phyloP scores from a whole-genome alignment of 2,329 filamentous ascomycete species.

The Corynespora cassiicola region DNA sequence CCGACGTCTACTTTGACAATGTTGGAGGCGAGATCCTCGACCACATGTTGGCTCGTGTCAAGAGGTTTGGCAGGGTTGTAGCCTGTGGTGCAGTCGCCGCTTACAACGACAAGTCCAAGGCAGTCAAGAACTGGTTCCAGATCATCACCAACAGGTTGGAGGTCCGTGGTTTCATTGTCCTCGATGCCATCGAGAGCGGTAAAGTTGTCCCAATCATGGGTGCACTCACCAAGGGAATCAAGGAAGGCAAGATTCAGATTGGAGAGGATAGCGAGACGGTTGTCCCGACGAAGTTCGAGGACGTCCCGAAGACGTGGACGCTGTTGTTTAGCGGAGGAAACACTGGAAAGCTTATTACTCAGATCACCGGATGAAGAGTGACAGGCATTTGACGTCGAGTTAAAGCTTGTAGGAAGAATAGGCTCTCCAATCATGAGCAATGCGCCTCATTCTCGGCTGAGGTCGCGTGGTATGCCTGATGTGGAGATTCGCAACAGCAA shows the following conservation, averaged over 20 bases:
- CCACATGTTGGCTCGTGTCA: conserved; percentile 52
- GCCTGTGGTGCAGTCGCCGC: conserved; percentile 52
- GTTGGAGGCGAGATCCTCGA: conserved; percentile 58
- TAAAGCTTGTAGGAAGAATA: too few relatives aligned
- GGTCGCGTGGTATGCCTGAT: too few relatives aligned
- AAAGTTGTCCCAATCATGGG: conserved; percentile 32
- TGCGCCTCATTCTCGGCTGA: too few relatives aligned
- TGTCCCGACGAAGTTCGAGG: conserved; percentile 55
- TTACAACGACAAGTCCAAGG: conserved; percentile 47
- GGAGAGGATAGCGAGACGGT: conserved; percentile 56
- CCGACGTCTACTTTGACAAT: conserved; percentile 61
- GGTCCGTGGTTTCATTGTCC: conserved; percentile 53
- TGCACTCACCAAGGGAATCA: conserved; percentile 31
- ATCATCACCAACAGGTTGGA: conserved; percentile 50
- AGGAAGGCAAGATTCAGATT: conserved; percentile 56
- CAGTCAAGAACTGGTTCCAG: conserved; percentile 53
- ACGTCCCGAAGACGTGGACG: conserved; percentile 57
- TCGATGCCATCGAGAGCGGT: conserved; percentile 43
- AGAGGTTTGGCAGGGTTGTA: conserved; percentile 49
- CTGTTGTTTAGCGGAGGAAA: conserved; percentile 56
- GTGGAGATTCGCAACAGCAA: too few relatives aligned
- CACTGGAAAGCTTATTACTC: conserved; percentile 55
- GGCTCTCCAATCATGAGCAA: too few relatives aligned
- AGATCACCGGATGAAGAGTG: conserved; percentile 24
- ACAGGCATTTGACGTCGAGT: too few relatives aligned